A percentile compares a stretch with the other conserved stretches of the same genome.
Evolutionary conservation across 108 stramenopile species (phyloP).

Genomic region (Heterococcus sp.): DNA sequence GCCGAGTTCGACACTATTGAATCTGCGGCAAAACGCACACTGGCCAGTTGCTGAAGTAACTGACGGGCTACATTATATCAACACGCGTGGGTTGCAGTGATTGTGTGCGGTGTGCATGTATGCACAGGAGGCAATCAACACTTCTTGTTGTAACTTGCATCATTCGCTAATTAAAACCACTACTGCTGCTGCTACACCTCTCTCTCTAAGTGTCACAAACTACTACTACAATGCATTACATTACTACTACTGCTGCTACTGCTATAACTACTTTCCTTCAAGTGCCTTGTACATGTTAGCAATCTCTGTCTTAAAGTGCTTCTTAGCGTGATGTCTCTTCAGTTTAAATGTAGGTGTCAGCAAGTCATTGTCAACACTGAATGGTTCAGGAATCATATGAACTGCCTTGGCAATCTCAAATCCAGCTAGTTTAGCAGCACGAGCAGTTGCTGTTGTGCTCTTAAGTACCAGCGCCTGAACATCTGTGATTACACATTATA

Average conservation of each 20-base stretch:
- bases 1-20: no score
- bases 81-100: no score
- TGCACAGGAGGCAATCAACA: no score
- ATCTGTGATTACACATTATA: no score
- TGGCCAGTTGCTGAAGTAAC: no score
- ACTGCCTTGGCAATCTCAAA: not conserved
- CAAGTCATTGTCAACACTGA: not conserved
- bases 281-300: not conserved
- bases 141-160: no score
- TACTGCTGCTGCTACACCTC: not conserved
- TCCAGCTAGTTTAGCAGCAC: not conserved
- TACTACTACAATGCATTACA: not conserved
- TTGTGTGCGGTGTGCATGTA: no score
- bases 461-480: not conserved
- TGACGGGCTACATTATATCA: no score
- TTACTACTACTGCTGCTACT: not conserved
- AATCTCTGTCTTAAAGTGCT: not conserved
- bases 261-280: not conserved
- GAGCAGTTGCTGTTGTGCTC: not conserved
- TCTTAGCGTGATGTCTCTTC: not conserved
- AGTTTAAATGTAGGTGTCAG: conserved; percentile 2
- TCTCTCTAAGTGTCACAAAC: not conserved
- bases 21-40: no score
- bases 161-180: no score
- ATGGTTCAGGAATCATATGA: not conserved